Evolutionary conservation across 257 asterid species (phyloP).

Genomic region (Przewalskia tangutica): DNA sequence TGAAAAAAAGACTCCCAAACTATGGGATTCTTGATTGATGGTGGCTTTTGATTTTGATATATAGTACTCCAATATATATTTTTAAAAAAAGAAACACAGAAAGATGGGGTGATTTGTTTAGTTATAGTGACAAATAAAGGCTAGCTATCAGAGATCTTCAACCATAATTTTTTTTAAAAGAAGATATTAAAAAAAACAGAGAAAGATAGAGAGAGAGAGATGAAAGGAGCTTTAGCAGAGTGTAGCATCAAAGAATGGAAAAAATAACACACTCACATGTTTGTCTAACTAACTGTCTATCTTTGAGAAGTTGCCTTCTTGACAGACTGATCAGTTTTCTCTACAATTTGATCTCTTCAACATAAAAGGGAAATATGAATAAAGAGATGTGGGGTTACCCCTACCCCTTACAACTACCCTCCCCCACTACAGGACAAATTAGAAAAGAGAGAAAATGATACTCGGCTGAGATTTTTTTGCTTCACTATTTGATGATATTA

Average conservation of each 20-base stretch:
- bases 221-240: background rate
- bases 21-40: background rate
- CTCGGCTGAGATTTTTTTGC: background rate
- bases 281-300: background rate
- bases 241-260: constrained; percentile 19
- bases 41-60: background rate
- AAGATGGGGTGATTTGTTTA: background rate
- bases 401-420: background rate
- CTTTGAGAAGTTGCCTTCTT: constrained; percentile 34
- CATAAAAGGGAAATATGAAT: constrained; percentile 10
- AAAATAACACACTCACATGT: constrained; percentile 26
- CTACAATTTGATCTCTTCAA: constrained; percentile 6
- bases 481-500: background rate
- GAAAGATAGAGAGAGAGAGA: constrained; percentile 8
- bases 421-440: background rate
- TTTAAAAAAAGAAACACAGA: background rate
- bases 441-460: background rate
- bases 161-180: background rate
- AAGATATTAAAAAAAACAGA: background rate
- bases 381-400: constrained; percentile 23
- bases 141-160: background rate
- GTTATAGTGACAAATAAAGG: background rate
- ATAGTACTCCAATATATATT: background rate
- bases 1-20: background rate
- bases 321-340: constrained; percentile 36